phyloP scores from a whole-genome alignment of 768 basidiomycete species.

The Fomitopsis pulvina region DNA sequence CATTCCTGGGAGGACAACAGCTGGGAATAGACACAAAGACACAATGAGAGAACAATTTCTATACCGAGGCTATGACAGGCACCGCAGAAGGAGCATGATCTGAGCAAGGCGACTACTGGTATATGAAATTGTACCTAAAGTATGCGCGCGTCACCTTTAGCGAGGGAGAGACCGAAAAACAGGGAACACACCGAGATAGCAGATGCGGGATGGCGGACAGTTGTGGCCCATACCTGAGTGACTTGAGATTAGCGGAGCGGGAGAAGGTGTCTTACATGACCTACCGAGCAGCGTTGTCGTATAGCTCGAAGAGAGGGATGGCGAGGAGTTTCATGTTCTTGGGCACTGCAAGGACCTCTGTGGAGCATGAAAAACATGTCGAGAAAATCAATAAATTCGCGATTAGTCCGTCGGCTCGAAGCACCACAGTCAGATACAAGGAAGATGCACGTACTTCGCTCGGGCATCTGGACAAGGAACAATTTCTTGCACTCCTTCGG shows the following conservation, averaged over 20 bases:
- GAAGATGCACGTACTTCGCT: slow-evolving; percentile 59
- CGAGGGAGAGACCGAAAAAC: not conserved
- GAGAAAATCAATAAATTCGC: not conserved
- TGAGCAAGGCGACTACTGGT: slow-evolving; percentile 48
- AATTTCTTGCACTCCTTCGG: slow-evolving; percentile 98
- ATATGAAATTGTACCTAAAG: slow-evolving; percentile 64
- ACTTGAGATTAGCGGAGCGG: not conserved
- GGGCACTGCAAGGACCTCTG: slow-evolving; percentile 94
- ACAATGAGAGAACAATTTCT: too few relatives aligned
- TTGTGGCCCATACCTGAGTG: slow-evolving; percentile 83
- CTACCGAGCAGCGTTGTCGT: slow-evolving; percentile 91
- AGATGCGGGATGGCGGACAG: slow-evolving; percentile 91
- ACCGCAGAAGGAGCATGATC: too few relatives aligned
- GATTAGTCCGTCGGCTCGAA: not conserved
- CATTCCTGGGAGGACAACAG: not conserved
- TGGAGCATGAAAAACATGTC: not conserved
- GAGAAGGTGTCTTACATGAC: slow-evolving; percentile 18
- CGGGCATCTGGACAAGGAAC: slow-evolving; percentile 93
- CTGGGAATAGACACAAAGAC: not conserved
- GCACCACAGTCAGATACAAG: not conserved
- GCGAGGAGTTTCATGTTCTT: slow-evolving; percentile 99
- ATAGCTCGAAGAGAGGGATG: slow-evolving; percentile 93
- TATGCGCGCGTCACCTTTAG: not conserved
- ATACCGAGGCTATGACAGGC: too few relatives aligned
- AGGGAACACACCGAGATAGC: slow-evolving; percentile 59